phyloP scores from a whole-genome alignment of 768 basidiomycete genomes.

The Trichaptum fuscoviolaceum region DNA sequence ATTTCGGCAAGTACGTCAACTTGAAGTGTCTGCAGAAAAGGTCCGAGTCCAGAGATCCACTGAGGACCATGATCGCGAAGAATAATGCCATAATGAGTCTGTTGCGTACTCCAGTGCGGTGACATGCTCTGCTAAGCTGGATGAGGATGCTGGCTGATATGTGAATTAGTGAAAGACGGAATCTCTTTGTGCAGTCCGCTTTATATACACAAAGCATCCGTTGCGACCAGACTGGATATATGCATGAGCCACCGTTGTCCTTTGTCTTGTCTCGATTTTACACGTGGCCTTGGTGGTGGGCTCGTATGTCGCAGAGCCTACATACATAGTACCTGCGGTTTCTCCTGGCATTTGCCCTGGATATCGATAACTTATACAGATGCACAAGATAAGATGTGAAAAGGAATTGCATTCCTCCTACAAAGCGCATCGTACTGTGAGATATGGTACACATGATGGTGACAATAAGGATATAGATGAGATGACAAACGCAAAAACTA shows the following conservation, averaged over 20 bases:
- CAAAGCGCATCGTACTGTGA: not conserved
- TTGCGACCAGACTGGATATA: not conserved
- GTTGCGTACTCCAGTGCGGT: not conserved
- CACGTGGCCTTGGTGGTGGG: not conserved
- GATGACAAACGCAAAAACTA: not conserved
- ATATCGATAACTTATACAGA: not conserved
- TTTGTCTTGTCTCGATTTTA: not conserved
- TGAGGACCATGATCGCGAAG: not conserved
- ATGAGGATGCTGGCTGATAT: not conserved
- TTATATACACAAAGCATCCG: not conserved
- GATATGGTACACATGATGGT: not conserved
- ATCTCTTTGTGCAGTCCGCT: not conserved
- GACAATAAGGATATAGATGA: not conserved
- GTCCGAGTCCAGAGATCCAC: not conserved
- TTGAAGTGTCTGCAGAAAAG: not conserved
- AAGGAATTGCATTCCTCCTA: not conserved
- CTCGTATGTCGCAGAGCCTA: not conserved
- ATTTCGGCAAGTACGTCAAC: not conserved
- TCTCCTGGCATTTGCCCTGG: not conserved
- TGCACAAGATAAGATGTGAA: not conserved
- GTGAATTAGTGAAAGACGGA: not conserved
- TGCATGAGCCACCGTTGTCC: not conserved
- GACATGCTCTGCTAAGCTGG: not conserved
- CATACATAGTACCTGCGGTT: no score
- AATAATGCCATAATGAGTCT: not conserved